Base-by-base conservation (phyloP, 2,329 filamentous ascomycete genomes). In the Metarhizium robertsii region DNA sequence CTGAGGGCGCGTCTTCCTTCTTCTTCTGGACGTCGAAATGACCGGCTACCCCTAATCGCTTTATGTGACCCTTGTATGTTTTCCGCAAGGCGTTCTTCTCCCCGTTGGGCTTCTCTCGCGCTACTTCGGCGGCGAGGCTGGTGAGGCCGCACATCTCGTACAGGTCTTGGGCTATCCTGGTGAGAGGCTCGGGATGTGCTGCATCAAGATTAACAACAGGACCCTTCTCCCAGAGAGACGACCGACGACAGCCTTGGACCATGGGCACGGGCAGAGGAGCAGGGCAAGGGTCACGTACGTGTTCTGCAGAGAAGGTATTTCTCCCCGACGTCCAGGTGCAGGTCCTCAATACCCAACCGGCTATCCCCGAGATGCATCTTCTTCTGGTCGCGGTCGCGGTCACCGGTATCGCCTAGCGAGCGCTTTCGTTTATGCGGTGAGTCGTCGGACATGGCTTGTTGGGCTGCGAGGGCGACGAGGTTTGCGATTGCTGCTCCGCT, bases 31-130 rank as follows among this genome's bases (percentile, higher is more conserved):
- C 70, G 61, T 86, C 83, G 61, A 84, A 86, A 57, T 82, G 79
- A 10, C 83, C 83, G 53, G 77, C 78, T 30, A 86, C 74, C 40
- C 80, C 81, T 36, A 86, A 71, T 49, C 77, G 78, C 73, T 86
- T 86, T 66, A 86, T 83, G 61, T 86, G 81, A 53, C 82, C 82
- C 68, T 86, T 86, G 73, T 86, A 86, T 16, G 83, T 85, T 66
- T 86, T 86, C 30, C 83, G 78, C 51, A 86, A 73, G 60, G 79
- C 80, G 64, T 86, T 86, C 74, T 85, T 86, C 67, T 84, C 80
- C 60, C 83, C 83, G 65, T 84, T 84, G 14, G 82, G 80, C 65
- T 84, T 80, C 53, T 79, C 79, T 58, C 83, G 78, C 58, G 83
- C 83, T 45, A 86, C 81, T 60, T 83, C 79, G 56, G 78, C 76